phyloP scores from a whole-genome alignment of 768 basidiomycete genomes.

The Hysterangium stoloniferum region DNA sequence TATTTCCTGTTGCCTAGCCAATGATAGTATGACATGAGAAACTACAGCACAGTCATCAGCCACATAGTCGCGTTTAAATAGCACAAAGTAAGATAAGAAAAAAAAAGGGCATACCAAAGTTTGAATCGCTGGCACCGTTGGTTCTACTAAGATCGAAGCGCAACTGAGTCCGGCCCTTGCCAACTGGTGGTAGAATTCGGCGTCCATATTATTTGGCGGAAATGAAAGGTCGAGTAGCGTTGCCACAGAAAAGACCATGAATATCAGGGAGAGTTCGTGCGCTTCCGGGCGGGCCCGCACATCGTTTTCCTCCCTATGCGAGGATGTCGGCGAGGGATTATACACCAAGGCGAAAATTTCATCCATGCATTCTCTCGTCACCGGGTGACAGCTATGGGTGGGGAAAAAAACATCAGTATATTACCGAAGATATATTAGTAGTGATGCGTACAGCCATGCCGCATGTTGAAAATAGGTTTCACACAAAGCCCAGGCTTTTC shows the following conservation, averaged over 20 bases:
- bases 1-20: constrained; percentile 27
- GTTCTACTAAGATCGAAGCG: constrained; percentile 64
- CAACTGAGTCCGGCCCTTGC: constrained; percentile 57
- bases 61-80: not conserved
- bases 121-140: constrained; percentile 64
- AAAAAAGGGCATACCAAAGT: constrained; percentile 57
- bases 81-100: not conserved
- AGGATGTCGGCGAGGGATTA: constrained; percentile 22
- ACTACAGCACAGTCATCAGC: constrained; percentile 1
- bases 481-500: constrained; percentile 29
- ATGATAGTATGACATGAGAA: constrained; percentile 13
- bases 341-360: constrained; percentile 12
- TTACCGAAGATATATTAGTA: not conserved
- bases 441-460: constrained; percentile 54
- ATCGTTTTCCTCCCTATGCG: constrained; percentile 20
- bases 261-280: constrained; percentile 54
- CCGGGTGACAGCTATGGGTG: constrained; percentile 29
- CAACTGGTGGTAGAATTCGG: constrained; percentile 61
- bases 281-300: constrained; percentile 37
- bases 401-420: constrained; percentile 41
- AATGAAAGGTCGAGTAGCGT: constrained; percentile 55
- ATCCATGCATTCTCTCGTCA: constrained; percentile 12
- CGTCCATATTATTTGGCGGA: constrained; percentile 46
- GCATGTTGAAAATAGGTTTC: constrained; percentile 58
- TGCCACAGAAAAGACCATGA: constrained; percentile 44